Conservation (phyloP, 2,329 filamentous ascomycete genomes). For the Penicillium sp. region DNA sequence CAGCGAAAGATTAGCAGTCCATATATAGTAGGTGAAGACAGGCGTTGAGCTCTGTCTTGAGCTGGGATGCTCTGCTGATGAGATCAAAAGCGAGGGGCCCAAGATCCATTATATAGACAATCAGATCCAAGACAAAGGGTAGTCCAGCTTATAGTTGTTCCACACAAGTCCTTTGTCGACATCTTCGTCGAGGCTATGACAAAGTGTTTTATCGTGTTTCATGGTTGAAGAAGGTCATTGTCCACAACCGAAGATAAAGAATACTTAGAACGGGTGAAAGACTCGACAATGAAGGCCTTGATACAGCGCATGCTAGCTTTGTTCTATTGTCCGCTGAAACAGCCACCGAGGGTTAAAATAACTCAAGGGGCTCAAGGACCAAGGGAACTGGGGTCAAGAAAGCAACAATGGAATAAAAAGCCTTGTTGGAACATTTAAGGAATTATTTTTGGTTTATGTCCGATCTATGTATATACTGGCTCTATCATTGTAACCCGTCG, state of each 20-base stretch:
- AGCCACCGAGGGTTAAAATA: neutral
- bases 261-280: neutral
- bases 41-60: neutral
- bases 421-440: neutral
- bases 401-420: neutral
- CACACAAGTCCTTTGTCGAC: neutral
- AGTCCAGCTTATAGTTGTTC: neutral
- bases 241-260: neutral
- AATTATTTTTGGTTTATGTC: neutral
- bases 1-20: neutral
- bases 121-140: neutral
- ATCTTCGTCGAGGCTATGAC: neutral
- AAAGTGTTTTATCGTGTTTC: neutral
- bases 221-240: neutral
- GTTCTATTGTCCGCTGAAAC: slow-evolving; percentile 3
- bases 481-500: slow-evolving; percentile 3
- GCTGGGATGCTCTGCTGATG: neutral
- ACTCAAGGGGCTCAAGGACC: neutral
- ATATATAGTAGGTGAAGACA: neutral
- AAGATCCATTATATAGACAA: slow-evolving; percentile 4
- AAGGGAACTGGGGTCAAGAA: neutral
- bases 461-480: slow-evolving; percentile 6
- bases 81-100: neutral
- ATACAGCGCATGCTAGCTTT: neutral
- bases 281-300: neutral